Evolutionary conservation across 2,329 filamentous ascomycete species (phyloP), one percentile per base, ranked within the genome.

Genomic region (Xylariaceae sp.): DNA sequence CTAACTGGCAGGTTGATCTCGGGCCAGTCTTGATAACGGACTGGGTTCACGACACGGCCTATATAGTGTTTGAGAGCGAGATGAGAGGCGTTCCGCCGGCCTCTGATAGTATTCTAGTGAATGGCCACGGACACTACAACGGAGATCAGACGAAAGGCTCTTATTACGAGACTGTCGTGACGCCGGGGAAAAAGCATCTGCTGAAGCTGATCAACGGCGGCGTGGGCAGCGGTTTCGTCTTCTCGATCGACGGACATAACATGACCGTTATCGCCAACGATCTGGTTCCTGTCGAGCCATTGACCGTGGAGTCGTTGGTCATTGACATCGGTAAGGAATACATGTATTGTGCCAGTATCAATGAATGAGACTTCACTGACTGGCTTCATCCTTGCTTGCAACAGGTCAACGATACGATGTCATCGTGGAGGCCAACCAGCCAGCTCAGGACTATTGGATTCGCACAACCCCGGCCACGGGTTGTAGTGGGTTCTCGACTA

Each of bases 1-100:
- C 76, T 11, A 74, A 81, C 62, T 86, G 85, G 61, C 83, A 88
- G 56, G 74, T 79, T 47, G 85, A 88, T 62, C 71, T 86, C 0
- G 85, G 85, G 2, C 69, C 76, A 8, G 61, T 87, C 1, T 73
- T 83, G 30, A 64, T 87, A 4, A 78, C 75, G 12, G 84, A 86
- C 62, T 86, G 81, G 80, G 76, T 76, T 59, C 78, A 81, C 56
- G 56, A 58, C 4, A 75, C 73, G 0, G 70, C 72, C 2, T 74
- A 75, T 50, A 59, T 72, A 49, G 63, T 76, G 1, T 71, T 68
- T 41, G 41, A 52, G 3, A 2, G 47, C 7, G 68, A 67, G 31
- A 58, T 68, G 55, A 60, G 55, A 8, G 49, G 11, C 34, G 70
- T 67, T 3, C 72, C 74, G 1, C 73, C 73, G 0, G 60, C 58